Percentiles rank a stretch among this genome's conserved stretches.
Evolutionary conservation across 2,329 filamentous ascomycete species (phyloP).

Genomic region (Claviceps quebecensis): DNA sequence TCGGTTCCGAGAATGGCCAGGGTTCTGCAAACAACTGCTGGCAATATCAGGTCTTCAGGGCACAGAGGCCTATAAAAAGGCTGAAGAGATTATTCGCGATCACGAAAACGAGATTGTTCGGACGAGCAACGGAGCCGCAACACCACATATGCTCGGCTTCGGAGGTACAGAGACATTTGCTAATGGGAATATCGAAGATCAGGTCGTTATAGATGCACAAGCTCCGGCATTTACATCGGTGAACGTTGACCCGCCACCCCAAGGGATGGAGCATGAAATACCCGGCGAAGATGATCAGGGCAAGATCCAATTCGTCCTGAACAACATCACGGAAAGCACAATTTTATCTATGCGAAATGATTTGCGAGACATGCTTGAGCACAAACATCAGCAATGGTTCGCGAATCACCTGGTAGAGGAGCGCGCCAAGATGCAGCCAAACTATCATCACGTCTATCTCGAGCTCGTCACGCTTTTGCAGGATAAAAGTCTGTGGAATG

Average conservation of each 20-base stretch:
- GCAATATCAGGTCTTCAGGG: constrained; percentile 70
- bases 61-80: constrained; percentile 72
- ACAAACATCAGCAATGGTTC: constrained; percentile 89
- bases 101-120: constrained; percentile 46
- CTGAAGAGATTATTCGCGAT: constrained; percentile 64
- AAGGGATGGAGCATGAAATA: constrained; percentile 57
- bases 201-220: constrained; percentile 41
- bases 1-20: constrained; percentile 86
- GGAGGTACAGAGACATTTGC: constrained; percentile 35
- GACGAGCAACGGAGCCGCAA: constrained; percentile 37
- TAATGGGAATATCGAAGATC: constrained; percentile 59
- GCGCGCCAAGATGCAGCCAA: constrained; percentile 91
- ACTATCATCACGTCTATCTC: constrained; percentile 87
- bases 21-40: constrained; percentile 74
- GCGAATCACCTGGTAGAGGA: constrained; percentile 89
- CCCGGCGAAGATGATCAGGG: constrained; percentile 77
- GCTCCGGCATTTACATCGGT: constrained; percentile 65
- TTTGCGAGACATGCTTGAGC: constrained; percentile 62
- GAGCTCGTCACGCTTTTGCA: constrained; percentile 76
- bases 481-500: constrained; percentile 65
- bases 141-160: constrained; percentile 22
- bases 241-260: constrained; percentile 55
- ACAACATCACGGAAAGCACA: constrained; percentile 89
- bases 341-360: constrained; percentile 73
- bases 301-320: constrained; percentile 87